These are phyloP conservation scores for Calocybe gambosa DNA, from an alignment of 1,284 basidiomycete genomes.

Conservation along the genomic window DNA sequence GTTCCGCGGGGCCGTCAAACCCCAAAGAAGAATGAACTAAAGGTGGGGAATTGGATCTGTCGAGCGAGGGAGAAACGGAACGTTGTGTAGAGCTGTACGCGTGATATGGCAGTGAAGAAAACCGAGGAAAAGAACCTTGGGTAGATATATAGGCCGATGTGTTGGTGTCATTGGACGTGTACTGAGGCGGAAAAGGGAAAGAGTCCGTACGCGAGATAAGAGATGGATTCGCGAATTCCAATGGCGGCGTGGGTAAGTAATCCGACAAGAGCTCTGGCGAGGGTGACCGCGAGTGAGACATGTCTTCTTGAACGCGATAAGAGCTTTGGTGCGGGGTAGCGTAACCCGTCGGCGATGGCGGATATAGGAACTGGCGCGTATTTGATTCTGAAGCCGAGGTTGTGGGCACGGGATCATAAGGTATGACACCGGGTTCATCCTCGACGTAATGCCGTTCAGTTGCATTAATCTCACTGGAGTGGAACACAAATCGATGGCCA, in stretches of 20 bases:
- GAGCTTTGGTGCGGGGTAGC: slow-evolving; percentile 15
- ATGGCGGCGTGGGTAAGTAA: slow-evolving; percentile 35
- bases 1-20: slow-evolving; percentile 26
- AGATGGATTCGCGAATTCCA: slow-evolving; percentile 30
- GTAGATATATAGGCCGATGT: slow-evolving; percentile 1
- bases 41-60: slow-evolving; percentile 21
- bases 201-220: slow-evolving; percentile 21
- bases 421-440: slow-evolving; percentile 64
- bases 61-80: slow-evolving; percentile 16
- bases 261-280: slow-evolving; percentile 25
- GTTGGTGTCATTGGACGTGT: slow-evolving; percentile 6
- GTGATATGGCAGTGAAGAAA: slow-evolving; percentile 12
- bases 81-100: slow-evolving; percentile 16
- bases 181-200: slow-evolving; percentile 17
- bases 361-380: slow-evolving; percentile 16
- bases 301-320: slow-evolving; percentile 13
- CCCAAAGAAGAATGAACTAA: slow-evolving; percentile 19
- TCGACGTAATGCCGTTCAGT: slow-evolving; percentile 66
- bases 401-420: slow-evolving; percentile 33
- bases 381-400: slow-evolving; percentile 18
- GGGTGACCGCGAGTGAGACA: slow-evolving; percentile 13
- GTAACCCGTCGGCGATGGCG: slow-evolving; percentile 18
- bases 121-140: neutral
- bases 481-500: slow-evolving; percentile 85
- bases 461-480: slow-evolving; percentile 69